phyloP scores from a whole-genome alignment of 768 basidiomycete species.

The Crucibulum laeve region DNA sequence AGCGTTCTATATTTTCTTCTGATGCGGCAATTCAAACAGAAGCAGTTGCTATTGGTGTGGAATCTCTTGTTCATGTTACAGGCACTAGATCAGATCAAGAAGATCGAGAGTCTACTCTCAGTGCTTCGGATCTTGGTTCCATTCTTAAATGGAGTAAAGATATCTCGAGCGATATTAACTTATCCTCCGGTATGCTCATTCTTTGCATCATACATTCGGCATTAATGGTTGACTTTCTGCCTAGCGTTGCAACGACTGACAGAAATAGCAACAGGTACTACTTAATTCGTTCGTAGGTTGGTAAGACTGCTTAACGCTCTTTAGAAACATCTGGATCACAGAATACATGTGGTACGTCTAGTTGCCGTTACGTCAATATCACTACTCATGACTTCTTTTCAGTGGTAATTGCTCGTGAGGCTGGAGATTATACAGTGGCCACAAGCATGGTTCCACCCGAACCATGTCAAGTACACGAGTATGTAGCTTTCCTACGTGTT shows the following conservation, averaged over 20 bases:
- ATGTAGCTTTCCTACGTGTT: conserved; percentile 16
- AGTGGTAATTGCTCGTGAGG: conserved; percentile 67
- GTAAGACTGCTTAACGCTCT: conserved; percentile 4
- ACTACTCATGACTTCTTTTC: background rate
- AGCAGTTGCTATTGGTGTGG: conserved; percentile 21
- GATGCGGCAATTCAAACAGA: conserved; percentile 68
- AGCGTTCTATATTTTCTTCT: conserved; percentile 50
- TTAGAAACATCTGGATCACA: conserved; percentile 64
- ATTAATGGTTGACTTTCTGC: background rate
- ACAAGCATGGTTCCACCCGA: conserved; percentile 61
- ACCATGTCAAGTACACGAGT: conserved; percentile 68
- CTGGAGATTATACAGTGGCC: conserved; percentile 66
- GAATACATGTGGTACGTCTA: conserved; percentile 47
- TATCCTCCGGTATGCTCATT: conserved; percentile 47
- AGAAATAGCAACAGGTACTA: conserved; percentile 61
- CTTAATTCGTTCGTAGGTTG: background rate
- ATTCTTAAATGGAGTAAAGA: conserved; percentile 75
- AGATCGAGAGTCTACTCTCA: conserved; percentile 53
- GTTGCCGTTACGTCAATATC: background rate
- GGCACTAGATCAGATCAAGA: conserved; percentile 33
- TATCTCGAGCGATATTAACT: conserved; percentile 69
- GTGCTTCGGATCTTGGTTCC: conserved; percentile 58
- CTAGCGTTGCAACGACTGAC: conserved; percentile 63
- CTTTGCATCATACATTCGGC: background rate
- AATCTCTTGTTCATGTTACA: conserved; percentile 20